Percentiles rank a stretch among this genome's conserved stretches.
Conservation (phyloP, 1,284 basidiomycete genomes). For the Cryptococcus depauperatus region DNA sequence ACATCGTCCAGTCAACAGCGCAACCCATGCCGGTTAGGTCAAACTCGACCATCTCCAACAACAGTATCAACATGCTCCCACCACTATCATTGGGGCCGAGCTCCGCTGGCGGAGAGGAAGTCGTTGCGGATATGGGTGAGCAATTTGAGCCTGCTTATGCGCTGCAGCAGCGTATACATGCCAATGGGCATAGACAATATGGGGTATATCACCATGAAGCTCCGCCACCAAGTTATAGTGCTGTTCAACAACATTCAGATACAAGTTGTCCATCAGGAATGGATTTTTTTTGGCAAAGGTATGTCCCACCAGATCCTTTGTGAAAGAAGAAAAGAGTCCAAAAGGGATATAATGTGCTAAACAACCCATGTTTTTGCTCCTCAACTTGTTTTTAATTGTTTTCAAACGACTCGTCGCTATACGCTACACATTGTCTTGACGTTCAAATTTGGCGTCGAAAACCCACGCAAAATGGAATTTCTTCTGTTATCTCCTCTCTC, state of each 20-base stretch:
- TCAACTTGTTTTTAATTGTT: too few species aligned
- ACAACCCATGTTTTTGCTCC: too few species aligned
- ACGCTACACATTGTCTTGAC: too few species aligned
- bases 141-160: too few species aligned
- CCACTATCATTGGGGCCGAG: constrained; percentile 10
- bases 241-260: too few species aligned
- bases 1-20: constrained; percentile 10
- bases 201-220: too few species aligned
- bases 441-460: not conserved
- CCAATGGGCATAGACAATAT: too few species aligned
- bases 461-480: constrained; percentile 25
- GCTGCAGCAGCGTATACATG: too few species aligned
- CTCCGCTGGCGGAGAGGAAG: constrained; percentile 5
- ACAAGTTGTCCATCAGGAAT: too few species aligned
- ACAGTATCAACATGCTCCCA: constrained; percentile 4
- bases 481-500: constrained; percentile 13
- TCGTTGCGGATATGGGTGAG: constrained; percentile 3
- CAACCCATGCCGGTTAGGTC: constrained; percentile 4
- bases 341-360: not conserved
- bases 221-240: too few species aligned
- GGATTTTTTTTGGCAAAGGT: constrained; percentile 1
- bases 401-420: too few species aligned
- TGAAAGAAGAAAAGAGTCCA: not conserved
- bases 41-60: constrained; percentile 7
- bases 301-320: constrained; percentile 1